These are phyloP conservation scores for Cystoisospora suis DNA, from an alignment of 169 alveolate species.

Conservation along the genomic window DNA sequence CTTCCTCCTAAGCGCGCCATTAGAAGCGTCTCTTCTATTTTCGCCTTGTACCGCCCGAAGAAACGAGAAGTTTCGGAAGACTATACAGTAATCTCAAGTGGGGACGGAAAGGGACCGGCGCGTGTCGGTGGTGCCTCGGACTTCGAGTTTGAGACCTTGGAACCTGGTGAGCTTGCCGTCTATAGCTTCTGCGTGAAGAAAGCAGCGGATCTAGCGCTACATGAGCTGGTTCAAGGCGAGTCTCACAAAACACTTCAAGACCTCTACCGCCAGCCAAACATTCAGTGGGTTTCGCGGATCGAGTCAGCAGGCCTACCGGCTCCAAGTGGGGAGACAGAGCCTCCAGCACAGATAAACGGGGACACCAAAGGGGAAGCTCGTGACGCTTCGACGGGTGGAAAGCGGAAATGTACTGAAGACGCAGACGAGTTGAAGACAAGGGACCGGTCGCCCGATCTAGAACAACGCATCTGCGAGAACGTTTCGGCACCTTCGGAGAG, in stretches of 20 bases:
- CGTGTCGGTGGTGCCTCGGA: too few relatives aligned
- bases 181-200: conserved; percentile 21
- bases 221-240: background rate
- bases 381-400: background rate
- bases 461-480: too few relatives aligned
- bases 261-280: conserved; percentile 1
- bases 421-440: background rate
- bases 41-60: background rate
- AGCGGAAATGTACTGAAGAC: background rate
- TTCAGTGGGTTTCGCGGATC: conserved; percentile 2
- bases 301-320: too few relatives aligned
- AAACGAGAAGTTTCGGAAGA: too few relatives aligned
- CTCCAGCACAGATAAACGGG: background rate
- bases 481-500: too few relatives aligned
- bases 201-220: too few relatives aligned
- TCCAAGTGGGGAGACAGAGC: background rate
- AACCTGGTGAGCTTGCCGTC: background rate
- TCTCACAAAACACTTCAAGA: background rate
- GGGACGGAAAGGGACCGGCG: too few relatives aligned
- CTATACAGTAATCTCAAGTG: too few relatives aligned
- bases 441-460: too few relatives aligned
- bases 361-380: background rate
- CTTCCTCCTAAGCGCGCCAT: background rate
- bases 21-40: background rate
- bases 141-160: background rate